A percentile compares a stretch with the other conserved stretches of the same genome.
These are phyloP conservation scores for Herpomyces periplanetae DNA, from an alignment of 2,329 filamentous ascomycete genomes.

Conservation along the genomic window DNA sequence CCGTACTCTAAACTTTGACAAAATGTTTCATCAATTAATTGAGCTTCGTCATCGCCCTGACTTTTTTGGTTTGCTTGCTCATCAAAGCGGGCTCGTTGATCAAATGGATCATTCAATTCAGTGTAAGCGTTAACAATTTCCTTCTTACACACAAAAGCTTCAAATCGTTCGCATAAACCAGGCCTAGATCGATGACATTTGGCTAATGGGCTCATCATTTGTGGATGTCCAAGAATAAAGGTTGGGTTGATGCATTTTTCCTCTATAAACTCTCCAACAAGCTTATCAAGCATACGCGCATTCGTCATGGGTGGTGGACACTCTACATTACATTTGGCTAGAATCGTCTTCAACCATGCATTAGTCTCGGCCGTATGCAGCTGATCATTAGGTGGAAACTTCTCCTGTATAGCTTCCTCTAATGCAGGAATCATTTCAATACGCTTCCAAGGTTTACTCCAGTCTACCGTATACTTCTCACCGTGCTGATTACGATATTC, in stretches of 20 bases:
- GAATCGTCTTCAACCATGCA: constrained; percentile 40
- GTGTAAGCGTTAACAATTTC: constrained; percentile 92
- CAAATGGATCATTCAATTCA: constrained; percentile 85
- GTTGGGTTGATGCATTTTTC: constrained; percentile 73
- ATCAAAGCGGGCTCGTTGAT: constrained; percentile 63
- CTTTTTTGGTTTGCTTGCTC: constrained; percentile 88
- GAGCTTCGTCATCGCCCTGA: constrained; percentile 84
- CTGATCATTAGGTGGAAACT: constrained; percentile 58
- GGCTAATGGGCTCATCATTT: constrained; percentile 77
- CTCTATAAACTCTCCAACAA: constrained; percentile 67
- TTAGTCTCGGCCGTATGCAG: constrained; percentile 65
- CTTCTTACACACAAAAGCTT: constrained; percentile 87
- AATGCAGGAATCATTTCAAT: constrained; percentile 85
- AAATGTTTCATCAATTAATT: constrained; percentile 84
- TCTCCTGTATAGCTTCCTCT: constrained; percentile 59
- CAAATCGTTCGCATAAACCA: constrained; percentile 80
- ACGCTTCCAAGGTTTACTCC: constrained; percentile 67
- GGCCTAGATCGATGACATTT: constrained; percentile 54
- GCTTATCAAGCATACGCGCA: constrained; percentile 75
- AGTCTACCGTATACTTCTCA: constrained; percentile 66
- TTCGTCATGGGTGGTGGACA: constrained; percentile 72
- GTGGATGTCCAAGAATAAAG: constrained; percentile 45
- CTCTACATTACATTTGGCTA: constrained; percentile 64
- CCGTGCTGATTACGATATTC: constrained; percentile 53
- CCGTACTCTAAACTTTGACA: constrained; percentile 59